Percentiles rank a stretch among this genome's conserved stretches.
phyloP scores from a whole-genome alignment of 345 rosid genomes.

The Sisymbrium altissimum region DNA sequence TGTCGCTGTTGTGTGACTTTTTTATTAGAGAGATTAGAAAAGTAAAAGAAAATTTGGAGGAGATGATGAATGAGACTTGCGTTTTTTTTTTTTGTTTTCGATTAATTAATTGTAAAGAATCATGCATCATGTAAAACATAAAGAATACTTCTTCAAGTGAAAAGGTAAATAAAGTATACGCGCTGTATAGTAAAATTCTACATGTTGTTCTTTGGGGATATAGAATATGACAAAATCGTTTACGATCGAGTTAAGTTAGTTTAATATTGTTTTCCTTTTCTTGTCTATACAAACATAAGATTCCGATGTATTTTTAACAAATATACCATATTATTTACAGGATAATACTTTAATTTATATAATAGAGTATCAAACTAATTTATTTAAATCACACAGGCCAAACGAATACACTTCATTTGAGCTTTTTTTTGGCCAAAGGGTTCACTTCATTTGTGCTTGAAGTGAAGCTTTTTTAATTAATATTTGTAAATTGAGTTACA shows the following conservation, averaged over 20 bases:
- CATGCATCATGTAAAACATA: neutral
- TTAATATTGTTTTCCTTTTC: too few relatives aligned
- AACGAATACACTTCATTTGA: neutral
- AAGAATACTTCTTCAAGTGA: neutral
- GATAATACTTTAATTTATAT: neutral
- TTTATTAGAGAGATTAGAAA: slow-evolving; percentile 5
- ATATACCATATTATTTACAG: neutral
- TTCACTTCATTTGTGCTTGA: neutral
- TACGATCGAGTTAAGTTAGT: too few relatives aligned
- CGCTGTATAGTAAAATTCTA: neutral
- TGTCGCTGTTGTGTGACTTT: slow-evolving; percentile 34
- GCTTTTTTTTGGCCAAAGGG: too few relatives aligned
- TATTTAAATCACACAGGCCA: neutral
- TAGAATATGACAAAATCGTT: too few relatives aligned
- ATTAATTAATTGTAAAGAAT: neutral
- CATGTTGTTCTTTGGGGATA: neutral
- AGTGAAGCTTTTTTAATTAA: too few relatives aligned
- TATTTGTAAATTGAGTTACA: too few relatives aligned
- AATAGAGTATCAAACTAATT: neutral
- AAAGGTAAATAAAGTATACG: neutral
- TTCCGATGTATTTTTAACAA: neutral
- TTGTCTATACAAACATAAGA: too few relatives aligned
- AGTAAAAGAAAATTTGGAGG: neutral
- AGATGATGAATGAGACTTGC: slow-evolving; percentile 26
- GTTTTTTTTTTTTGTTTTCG: neutral